Evolutionary conservation across 768 basidiomycete genomes (phyloP), one percentile per base, ranked within the genome.

Genomic region (Erythrobasidium yunnanense): DNA sequence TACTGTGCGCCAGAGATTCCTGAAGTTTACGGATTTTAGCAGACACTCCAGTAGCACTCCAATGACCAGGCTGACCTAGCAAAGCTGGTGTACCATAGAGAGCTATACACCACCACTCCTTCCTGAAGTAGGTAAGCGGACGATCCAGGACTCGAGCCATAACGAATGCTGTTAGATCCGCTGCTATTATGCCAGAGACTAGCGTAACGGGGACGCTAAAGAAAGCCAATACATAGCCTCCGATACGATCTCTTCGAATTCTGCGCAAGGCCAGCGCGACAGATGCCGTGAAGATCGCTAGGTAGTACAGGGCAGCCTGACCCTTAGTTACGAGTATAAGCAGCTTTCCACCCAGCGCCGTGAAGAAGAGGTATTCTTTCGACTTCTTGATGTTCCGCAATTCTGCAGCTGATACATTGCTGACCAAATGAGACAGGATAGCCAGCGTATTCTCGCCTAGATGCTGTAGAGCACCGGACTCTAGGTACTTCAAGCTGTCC

Each of bases 371-470:
- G 23, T 74, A 68, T 42, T 74, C 70, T 18, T 73, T 32, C 22
- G 47, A 42, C 51, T 55, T 66, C 23, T 51, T 67, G 45, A 68
- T 57, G 18, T 32, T 29, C 4, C 32, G 22, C 80, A 29, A 63
- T 0, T 75, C 66, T 0, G 77, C 90, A 6, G 76, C 79, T 1
- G 81, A 73, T 0, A 85, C 84, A 0, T 89, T 84, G 2, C 46
- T 49, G 27, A 25, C 46, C 20, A 95, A 81, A 74, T 87, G 81
- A 34, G 80, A 80, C 22, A 93, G 77, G 18, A 95, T 82, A 0
- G 87, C 87, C 15, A 92, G 83, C 1, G 84, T 80, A 70, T 95
- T 95, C 67, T 89, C 87, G 22, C 82, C 90, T 84, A 96, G 91
- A 77, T 95, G 86, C 80, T 90, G 77, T 0, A 89, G 85, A 0